These are phyloP conservation scores for Starmerella gropengiesseri DNA, from an alignment of 805 yeast species.

Conservation along the genomic window DNA sequence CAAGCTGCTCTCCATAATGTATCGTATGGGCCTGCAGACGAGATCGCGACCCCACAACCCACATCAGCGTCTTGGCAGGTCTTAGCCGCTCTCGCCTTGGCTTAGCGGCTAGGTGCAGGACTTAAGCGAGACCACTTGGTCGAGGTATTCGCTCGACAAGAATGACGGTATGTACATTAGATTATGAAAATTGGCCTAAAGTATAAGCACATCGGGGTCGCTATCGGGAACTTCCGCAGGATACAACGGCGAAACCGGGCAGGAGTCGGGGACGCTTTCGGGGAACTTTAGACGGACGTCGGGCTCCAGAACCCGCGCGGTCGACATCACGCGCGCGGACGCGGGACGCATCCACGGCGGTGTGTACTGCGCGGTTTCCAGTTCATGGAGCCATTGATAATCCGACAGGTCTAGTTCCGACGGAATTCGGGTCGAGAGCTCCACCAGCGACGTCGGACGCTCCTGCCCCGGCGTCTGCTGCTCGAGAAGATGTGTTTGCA, in stretches of 20 bases:
- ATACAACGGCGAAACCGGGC: slow-evolving; percentile 20
- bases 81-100: no score
- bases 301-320: slow-evolving; percentile 8
- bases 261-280: slow-evolving; percentile 18
- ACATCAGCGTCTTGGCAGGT: no score
- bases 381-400: slow-evolving; percentile 19
- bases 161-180: no score
- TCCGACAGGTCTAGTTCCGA: slow-evolving; percentile 8
- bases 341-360: slow-evolving; percentile 18
- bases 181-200: no score
- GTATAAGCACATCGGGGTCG: slow-evolving; percentile 8
- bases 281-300: slow-evolving; percentile 7
- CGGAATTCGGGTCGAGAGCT: slow-evolving; percentile 6
- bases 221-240: slow-evolving; percentile 20
- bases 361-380: slow-evolving; percentile 9
- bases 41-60: no score
- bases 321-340: background rate
- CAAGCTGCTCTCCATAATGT: no score
- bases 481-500: background rate
- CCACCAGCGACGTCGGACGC: background rate
- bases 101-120: no score
- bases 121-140: no score
- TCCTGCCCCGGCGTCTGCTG: background rate
- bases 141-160: no score
- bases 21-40: no score